Percentiles rank a stretch among this genome's conserved stretches.
These are phyloP conservation scores for Climacium dendroides DNA, from an alignment of 225 moss, liverwort and hornwort genomes.

Conservation along the genomic window DNA sequence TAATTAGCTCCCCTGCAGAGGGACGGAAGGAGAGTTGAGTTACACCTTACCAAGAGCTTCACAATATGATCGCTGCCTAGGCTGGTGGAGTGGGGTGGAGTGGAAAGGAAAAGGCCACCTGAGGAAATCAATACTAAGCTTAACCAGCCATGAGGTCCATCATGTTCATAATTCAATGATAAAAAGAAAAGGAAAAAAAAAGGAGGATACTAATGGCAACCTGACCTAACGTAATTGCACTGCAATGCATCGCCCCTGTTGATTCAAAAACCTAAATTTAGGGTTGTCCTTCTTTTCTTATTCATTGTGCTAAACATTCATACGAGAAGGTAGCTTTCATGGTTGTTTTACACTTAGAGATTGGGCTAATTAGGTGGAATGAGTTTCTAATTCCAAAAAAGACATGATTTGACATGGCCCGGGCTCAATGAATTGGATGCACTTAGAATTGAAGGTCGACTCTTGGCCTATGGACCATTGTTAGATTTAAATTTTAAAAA, in stretches of 20 bases:
- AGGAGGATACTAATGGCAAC: background rate
- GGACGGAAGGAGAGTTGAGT: no score
- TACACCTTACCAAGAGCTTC: background rate
- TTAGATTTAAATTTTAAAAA: no score
- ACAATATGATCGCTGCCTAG: background rate
- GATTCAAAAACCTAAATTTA: background rate
- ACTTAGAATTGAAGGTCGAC: no score
- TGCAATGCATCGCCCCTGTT: accelerated
- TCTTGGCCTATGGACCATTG: no score
- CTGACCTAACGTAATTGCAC: accelerated
- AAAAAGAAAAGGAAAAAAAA: no score
- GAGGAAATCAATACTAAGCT: background rate
- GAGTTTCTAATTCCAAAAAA: no score
- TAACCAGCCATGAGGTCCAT: no score
- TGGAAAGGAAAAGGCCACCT: background rate
- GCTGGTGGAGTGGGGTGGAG: background rate
- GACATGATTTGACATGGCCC: no score
- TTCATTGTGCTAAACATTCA: accelerated
- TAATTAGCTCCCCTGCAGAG: no score
- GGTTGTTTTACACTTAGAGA: no score
- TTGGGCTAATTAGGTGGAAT: no score
- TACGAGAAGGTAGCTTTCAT: background rate
- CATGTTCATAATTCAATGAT: background rate
- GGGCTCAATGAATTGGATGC: no score
- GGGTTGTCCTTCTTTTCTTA: background rate